Evolutionary conservation across 1,284 basidiomycete species (phyloP).

Genomic region (Naganishia liquefaciens): DNA sequence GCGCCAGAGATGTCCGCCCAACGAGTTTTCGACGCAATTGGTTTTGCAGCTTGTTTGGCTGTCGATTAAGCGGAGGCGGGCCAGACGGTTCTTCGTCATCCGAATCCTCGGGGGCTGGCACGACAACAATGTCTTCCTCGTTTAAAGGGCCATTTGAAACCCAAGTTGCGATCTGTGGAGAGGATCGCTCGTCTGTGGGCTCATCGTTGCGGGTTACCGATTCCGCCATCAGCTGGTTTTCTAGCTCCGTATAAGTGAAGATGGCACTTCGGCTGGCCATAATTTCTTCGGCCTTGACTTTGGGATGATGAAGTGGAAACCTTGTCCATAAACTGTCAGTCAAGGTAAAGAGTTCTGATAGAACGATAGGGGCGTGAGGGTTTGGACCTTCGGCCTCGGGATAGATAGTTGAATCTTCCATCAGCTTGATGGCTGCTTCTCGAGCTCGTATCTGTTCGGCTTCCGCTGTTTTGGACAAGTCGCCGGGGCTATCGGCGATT

Average conservation of each 20-base stretch:
- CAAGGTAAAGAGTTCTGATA: slow-evolving; percentile 47
- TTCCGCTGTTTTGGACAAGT: neutral
- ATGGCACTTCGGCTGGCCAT: slow-evolving; percentile 49
- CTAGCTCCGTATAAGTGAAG: slow-evolving; percentile 42
- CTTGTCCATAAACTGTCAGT: slow-evolving; percentile 45
- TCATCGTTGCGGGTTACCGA: neutral
- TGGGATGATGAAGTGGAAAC: slow-evolving; percentile 46
- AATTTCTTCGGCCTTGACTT: slow-evolving; percentile 46
- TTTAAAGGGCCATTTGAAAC: slow-evolving; percentile 31
- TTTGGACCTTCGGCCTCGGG: slow-evolving; percentile 11
- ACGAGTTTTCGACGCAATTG: slow-evolving; percentile 33
- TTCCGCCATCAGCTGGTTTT: neutral
- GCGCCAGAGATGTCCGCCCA: slow-evolving; percentile 40
- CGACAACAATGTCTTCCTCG: slow-evolving; percentile 33
- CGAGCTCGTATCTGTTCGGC: neutral
- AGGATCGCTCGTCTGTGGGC: too few species aligned
- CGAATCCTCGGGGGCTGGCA: slow-evolving; percentile 15
- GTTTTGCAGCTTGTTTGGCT: slow-evolving; percentile 19
- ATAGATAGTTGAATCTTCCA: slow-evolving; percentile 7
- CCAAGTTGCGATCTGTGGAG: slow-evolving; percentile 6
- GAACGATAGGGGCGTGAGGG: slow-evolving; percentile 42
- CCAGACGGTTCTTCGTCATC: slow-evolving; percentile 34
- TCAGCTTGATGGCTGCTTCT: slow-evolving; percentile 2
- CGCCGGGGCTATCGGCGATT: slow-evolving; percentile 48
- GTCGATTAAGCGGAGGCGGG: slow-evolving; percentile 31